Evolutionary conservation across 164 flowering plant genomes (phyloP), one percentile per base, ranked within the genome.

Genomic region (Tinospora cordifolia): DNA sequence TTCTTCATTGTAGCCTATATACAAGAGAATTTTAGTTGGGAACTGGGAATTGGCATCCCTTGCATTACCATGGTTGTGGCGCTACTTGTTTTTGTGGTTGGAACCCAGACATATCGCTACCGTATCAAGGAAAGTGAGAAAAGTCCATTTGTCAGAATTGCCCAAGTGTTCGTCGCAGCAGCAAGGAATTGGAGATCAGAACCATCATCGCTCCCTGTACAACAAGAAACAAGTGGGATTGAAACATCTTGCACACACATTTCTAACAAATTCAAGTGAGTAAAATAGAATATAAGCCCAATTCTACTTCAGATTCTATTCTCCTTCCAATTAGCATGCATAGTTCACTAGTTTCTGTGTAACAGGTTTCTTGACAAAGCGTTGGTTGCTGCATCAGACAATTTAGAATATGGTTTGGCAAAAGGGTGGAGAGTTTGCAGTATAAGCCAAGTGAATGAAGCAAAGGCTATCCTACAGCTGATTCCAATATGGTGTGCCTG

Each of bases 361-460:
- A 51, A 58, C 21, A 69, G 74, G 74, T 71, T 64, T 65, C 74
- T 71, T 11, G 36, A 71, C 63, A 71, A 71, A 65, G 74, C 74
- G 14, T 54, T 71, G 69, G 34, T 51, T 8, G 19, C 68, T 9
- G n/a, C 21, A 39, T 26, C 72, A 13, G 22, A 69, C 34, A 39
- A 15, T 41, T 14, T 19, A 36, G 63, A 71, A 22, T 66, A 63
- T 34, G 66, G 11, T 8, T 54, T 25, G 6, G 24, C 21, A 54
- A 65, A 54, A 22, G 49, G 38, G 17, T 6, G 36, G 63, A n/a
- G 0, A 21, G 69, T 51, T 17, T 71, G 74, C 15, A 64, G 63
- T 21, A 14, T 64, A n/a, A 65, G 62, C 54, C 51, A 71, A 10
- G 74, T 71, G 19, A 67, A 70, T 27, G 72, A 70, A 44, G 72